Evolutionary conservation across 75 land plant genomes (phyloP).

Genomic region (Chamaecyparis obtusa): DNA sequence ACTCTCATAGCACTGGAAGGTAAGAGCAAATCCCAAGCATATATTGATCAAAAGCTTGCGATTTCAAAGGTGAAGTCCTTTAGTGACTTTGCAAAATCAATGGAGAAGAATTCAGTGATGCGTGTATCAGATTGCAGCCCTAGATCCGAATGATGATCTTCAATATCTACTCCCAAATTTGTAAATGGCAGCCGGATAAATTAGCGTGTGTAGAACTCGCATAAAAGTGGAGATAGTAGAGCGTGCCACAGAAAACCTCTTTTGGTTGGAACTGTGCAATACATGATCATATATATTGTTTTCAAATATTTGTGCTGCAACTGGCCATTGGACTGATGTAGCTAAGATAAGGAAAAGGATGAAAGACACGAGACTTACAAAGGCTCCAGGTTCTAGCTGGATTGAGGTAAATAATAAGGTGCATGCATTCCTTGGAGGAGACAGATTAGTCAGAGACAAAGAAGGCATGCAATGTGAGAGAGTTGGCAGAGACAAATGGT

Average conservation of each 20-base stretch:
- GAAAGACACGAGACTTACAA: constrained; percentile 17
- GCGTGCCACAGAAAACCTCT: constrained; percentile 1
- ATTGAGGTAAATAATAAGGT: constrained; percentile 20
- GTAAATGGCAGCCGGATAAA: too few relatives aligned
- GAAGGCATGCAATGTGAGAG: neutral
- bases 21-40: too few relatives aligned
- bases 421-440: constrained; percentile 19
- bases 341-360: constrained; percentile 15
- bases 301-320: constrained; percentile 19
- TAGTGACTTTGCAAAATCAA: too few relatives aligned
- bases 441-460: neutral
- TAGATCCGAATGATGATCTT: too few relatives aligned
- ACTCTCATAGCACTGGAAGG: too few relatives aligned
- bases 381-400: constrained; percentile 19
- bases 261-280: constrained; percentile 16
- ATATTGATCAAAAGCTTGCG: too few relatives aligned
- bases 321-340: neutral
- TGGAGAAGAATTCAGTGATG: too few relatives aligned
- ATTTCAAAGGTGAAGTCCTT: too few relatives aligned
- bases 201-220: constrained; percentile 22
- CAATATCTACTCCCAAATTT: too few relatives aligned
- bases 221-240: constrained; percentile 1
- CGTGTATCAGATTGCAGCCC: too few relatives aligned
- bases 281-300: constrained; percentile 5
- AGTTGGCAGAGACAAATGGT: neutral